Base-by-base conservation (phyloP, 805 yeast species). In the Cyberlindnera japonica region DNA sequence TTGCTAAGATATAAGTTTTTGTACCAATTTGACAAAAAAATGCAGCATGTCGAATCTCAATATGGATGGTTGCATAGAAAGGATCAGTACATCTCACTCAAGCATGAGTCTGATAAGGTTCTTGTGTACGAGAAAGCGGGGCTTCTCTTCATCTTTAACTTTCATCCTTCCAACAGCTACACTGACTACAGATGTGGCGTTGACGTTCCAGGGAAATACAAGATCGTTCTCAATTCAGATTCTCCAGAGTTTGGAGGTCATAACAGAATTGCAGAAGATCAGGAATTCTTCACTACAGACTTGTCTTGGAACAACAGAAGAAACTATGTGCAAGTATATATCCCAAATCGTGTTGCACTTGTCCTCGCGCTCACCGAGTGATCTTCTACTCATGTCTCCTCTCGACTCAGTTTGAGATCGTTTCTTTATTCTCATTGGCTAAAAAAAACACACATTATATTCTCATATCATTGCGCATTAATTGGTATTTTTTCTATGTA, bases 111-210 rank as follows among this genome's bases (percentile, higher is more conserved):
- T 29, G 99, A 91, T 67, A 91, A 91, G 63, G 83, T 91, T 38
- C 63, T 93, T 41, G 96, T 79, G 0, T 93, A 79, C 64, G 98
- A 91, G 63, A 77, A 97, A 51, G 87, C 83, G 40, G 93, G 90
- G 1, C 71, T 87, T 23, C 57, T 93, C 37, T 93, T 91, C 55
- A 71, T 90, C 22, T 89, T 90, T 72, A 91, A 93, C 63, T 87
- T 93, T 72, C 87, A 91, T 63, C 95, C 95, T 23, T 74, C 83
- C 0, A 68, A 86, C 41, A 84, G 95, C 2, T 91, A 70, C 62
- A 69, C 86, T 2, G 96, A 88, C 63, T 91, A 90, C 66, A 77
- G 95, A 58, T 71, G 91, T 35, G 98, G 99, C n/a, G 86, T 87
- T 16, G 89, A 91, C 20, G 65, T 54, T 11, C 71, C 91, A 0